Evolutionary conservation across 1,139 yeast species (phyloP).

Genomic region (Yarrowia galli): DNA sequence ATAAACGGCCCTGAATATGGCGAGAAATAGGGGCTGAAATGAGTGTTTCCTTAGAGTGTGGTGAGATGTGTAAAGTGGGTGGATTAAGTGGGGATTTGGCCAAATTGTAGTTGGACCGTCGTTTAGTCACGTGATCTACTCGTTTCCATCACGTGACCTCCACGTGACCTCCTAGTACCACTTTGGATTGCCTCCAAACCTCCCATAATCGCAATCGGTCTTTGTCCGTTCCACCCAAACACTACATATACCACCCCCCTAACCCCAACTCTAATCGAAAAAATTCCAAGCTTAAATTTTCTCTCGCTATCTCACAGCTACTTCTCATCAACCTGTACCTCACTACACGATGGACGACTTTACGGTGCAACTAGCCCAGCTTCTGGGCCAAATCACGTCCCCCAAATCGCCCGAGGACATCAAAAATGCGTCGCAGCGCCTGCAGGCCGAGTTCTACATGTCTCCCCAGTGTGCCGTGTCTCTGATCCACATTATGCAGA

Average conservation of each 20-base stretch:
- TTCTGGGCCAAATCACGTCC: constrained; percentile 75
- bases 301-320: not conserved
- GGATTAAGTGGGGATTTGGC: too few relatives aligned
- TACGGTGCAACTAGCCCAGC: constrained; percentile 64
- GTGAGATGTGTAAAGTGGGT: too few relatives aligned
- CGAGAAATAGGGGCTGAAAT: not conserved
- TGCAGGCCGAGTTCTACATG: constrained; percentile 77
- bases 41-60: not conserved
- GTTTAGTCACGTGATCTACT: too few relatives aligned
- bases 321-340: not conserved
- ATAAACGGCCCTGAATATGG: too few relatives aligned
- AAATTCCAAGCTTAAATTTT: constrained; percentile 33
- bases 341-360: constrained; percentile 36
- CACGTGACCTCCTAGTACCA: too few relatives aligned
- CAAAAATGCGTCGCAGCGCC: constrained; percentile 79
- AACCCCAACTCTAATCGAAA: constrained; percentile 37
- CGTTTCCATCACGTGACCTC: not conserved
- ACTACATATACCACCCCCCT: not conserved
- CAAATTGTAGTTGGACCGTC: too few relatives aligned
- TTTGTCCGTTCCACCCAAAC: too few relatives aligned
- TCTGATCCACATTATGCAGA: constrained; percentile 79
- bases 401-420: constrained; percentile 74
- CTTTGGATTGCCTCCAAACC: too few relatives aligned
- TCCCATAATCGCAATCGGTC: not conserved
- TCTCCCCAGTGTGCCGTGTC: constrained; percentile 80